Base-by-base conservation (phyloP, 306 rosid genomes). In the Trichosanthes truncata region DNA sequence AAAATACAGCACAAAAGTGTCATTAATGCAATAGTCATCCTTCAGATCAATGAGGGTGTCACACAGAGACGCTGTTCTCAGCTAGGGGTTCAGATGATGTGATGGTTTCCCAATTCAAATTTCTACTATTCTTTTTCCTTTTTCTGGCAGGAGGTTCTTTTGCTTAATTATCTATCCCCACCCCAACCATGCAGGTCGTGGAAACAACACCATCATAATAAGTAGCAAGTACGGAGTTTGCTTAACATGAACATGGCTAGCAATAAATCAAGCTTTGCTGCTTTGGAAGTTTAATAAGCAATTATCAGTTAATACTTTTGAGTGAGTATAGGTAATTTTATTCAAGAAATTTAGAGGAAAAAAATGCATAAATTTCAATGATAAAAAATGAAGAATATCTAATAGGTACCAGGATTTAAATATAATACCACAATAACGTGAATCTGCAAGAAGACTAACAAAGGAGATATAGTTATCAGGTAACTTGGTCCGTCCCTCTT, bases 401-500 rank as follows among this genome's bases (percentile, higher is more conserved):
- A 85, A 83, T 69, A 80, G 84, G 82, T 87, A 88, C 88, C 90
- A 83, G 79, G 76, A 89, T 86, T 35, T 74, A 80, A 38, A 78
- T 65, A 83, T 81, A 87, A 77, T 94, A 95, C 98, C 97, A 87
- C 96, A 95, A 87, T 89, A 96, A 67, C 96, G 92, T 86, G 97
- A 91, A 86, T 96, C 97, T 75, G 96, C 99, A 86, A 96, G 97
- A 86, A 96, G 98, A 84, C 91, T 82, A 60, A 96, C 99, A 73
- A 96, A 93, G 29, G 99, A 96, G 84, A 96, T 96, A 80, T 89
- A 90, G 82, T 88, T 93, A 84, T 88, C 89, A 53, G 84, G 82
- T 46, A 60, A 78, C 82, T 85, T 88, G 81, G 80, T 84, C 51
- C 84, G 88, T 48, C 98, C 99, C 87, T 93, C 99, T 89, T 96